Base-by-base conservation (phyloP, 1,284 basidiomycete species). In the Boletus holoroseus region DNA sequence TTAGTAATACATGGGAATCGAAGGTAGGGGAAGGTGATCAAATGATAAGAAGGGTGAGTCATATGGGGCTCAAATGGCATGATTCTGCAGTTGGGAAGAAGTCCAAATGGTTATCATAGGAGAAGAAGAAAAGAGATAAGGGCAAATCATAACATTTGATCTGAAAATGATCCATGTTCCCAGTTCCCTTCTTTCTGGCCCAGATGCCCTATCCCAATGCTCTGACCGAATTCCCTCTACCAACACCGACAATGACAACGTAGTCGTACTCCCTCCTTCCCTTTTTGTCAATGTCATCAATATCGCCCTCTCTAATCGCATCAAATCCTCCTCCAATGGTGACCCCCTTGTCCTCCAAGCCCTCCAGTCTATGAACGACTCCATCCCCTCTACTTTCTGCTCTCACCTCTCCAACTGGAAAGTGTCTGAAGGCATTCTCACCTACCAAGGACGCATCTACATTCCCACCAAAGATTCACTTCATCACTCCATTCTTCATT, bases 101-200 rank as follows among this genome's bases (percentile, higher is more conserved):
- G n/a, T n/a, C n/a, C n/a, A n/a, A n/a, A n/a, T n/a, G n/a, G n/a
- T n/a, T n/a, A n/a, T n/a, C n/a, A n/a, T n/a, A n/a, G n/a, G n/a
- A n/a, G n/a, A n/a, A n/a, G n/a, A n/a, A n/a, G n/a, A n/a, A n/a
- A n/a, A n/a, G n/a, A n/a, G n/a, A n/a, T n/a, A n/a, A n/a, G n/a
- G n/a, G n/a, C n/a, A n/a, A n/a, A n/a, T n/a, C n/a, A n/a, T n/a
- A n/a, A n/a, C n/a, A n/a, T 32, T 32, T 2, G 31, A 32, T 2
- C 3, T n/a, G 0, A 32, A n/a, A 0, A 32, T 32, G 15, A n/a
- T 32, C 15, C 31, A 32, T 7, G 15, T 32, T 1, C 31, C 31
- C 0, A 1, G 31, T 0, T 1, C 0, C 0, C 31, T 8, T 1
- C 31, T 32, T 3, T 3, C 7, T 0, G 3, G 31, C 0, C 34